Percentiles rank a stretch among this genome's conserved stretches.
These are phyloP conservation scores for Byssothecium circinans DNA, from an alignment of 2,329 filamentous ascomycete genomes.

Conservation along the genomic window DNA sequence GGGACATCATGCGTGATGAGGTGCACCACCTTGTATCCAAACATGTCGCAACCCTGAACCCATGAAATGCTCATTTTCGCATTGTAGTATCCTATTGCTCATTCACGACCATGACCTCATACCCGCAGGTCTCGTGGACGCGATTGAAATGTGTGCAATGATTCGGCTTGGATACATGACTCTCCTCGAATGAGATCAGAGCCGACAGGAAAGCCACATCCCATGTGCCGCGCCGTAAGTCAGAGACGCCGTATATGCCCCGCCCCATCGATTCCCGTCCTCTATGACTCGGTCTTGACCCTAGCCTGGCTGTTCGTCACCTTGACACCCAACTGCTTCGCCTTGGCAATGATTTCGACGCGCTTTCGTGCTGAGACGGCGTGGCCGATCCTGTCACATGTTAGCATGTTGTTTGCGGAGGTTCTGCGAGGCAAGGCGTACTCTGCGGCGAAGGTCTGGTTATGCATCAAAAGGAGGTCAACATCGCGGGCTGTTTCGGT, in stretches of 20 bases:
- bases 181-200: conserved; percentile 24
- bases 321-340: conserved; percentile 98
- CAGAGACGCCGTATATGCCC: conserved; percentile 44
- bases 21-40: neutral
- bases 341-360: conserved; percentile 94
- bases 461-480: conserved; percentile 99
- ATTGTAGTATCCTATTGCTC: conserved; percentile 11
- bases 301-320: conserved; percentile 99
- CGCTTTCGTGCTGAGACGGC: conserved; percentile 98
- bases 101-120: conserved; percentile 7
- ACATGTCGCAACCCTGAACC: neutral
- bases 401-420: conserved; percentile 9
- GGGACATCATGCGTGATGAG: neutral
- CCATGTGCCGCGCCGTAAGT: conserved; percentile 42
- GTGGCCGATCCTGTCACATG: conserved; percentile 78
- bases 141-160: conserved; percentile 22
- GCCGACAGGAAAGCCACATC: conserved; percentile 35
- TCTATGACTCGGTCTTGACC: conserved; percentile 87
- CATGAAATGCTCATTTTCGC: conserved; percentile 7
- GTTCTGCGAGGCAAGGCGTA: conserved; percentile 55
- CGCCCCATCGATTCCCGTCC: conserved; percentile 30
- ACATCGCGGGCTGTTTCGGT: conserved; percentile 68
- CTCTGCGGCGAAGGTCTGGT: conserved; percentile 98
- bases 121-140: conserved; percentile 14
- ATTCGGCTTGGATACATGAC: conserved; percentile 35